A percentile compares a stretch with the other conserved stretches of the same genome.
Evolutionary conservation across 805 yeast species (phyloP).

Genomic region (Saccharomyces paradoxus): DNA sequence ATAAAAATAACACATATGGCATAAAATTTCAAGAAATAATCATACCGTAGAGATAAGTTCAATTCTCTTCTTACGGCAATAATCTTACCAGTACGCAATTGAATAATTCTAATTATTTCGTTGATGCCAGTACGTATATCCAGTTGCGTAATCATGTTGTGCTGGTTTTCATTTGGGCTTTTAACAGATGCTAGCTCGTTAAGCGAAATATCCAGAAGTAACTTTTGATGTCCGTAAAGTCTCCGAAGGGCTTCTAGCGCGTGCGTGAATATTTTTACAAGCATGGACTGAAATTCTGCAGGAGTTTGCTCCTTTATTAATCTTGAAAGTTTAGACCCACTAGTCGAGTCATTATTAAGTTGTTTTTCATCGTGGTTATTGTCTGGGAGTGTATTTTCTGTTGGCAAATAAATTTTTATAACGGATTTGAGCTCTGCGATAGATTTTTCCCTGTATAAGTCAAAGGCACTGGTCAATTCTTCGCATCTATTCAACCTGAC

Average conservation of each 20-base stretch:
- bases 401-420: slow-evolving; percentile 59
- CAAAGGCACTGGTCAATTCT: slow-evolving; percentile 52
- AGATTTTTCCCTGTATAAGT: slow-evolving; percentile 58
- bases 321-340: slow-evolving; percentile 36
- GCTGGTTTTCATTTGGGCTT: slow-evolving; percentile 23
- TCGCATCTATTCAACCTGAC: slow-evolving; percentile 54
- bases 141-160: slow-evolving; percentile 42
- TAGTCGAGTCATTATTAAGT: slow-evolving; percentile 22
- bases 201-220: slow-evolving; percentile 63
- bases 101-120: slow-evolving; percentile 62
- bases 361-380: neutral
- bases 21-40: slow-evolving; percentile 61
- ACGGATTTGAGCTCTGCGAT: slow-evolving; percentile 63
- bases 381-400: slow-evolving; percentile 17
- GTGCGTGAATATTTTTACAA: slow-evolving; percentile 49
- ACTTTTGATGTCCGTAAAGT: slow-evolving; percentile 68
- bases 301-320: slow-evolving; percentile 60
- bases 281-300: slow-evolving; percentile 65
- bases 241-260: slow-evolving; percentile 68
- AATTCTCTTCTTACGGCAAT: slow-evolving; percentile 70
- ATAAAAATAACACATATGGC: slow-evolving; percentile 61
- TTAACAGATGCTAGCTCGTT: slow-evolving; percentile 30
- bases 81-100: slow-evolving; percentile 68
- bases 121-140: slow-evolving; percentile 62
- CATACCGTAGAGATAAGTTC: slow-evolving; percentile 46